Base-by-base conservation (phyloP, 75 land plant species). In the Sequoia sempervirens region DNA sequence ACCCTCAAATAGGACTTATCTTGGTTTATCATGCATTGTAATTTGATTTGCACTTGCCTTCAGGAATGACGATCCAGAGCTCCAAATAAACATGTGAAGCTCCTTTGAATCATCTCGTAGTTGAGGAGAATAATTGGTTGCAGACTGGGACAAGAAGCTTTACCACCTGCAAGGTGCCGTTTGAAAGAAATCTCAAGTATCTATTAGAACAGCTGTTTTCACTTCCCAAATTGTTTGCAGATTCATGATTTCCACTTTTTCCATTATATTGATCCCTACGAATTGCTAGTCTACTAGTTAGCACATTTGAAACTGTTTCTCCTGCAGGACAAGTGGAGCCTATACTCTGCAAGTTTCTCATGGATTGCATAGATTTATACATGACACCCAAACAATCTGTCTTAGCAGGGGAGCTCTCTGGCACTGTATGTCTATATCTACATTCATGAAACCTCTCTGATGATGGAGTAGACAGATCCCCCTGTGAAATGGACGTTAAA, bases 61-160 rank as follows among this genome's bases (percentile, higher is more conserved):
- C 87, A 37, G 90, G 41, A 81, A 79, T 28, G 86, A 87, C 32
- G 91, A 90, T 30, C 80, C 75, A 54, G 83, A 90, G 83, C 86
- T 85, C 89, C 91, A 91, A 45, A 91, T 84, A 70, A 91, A 91
- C 89, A 87, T 89, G 85, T 91, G 91, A 10, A 90, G 73, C 79
- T 91, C 89, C 85, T 91, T 89, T 75, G 87, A 86, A 70, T 87
- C 85, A 41, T 90, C 87, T 56, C 45, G 54, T 23, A 83, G 41
- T 32, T 70, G 74, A 30, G 86, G 80, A n/a, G 26, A 43, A 76
- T 80, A 3, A 41, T 85, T 82, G 41, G 86, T 68, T 84, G 74
- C 66, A 37, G 87, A 79, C 50, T 85, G 82, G 52, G 54, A 76
- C 36, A 72, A 72, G 80, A 30, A 61, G 56, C 70, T 58, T 86